Evolutionary conservation across 208 protist genomes (phyloP), one percentile per base, ranked within the genome.

Genomic region (Trypanosoma rangeli): DNA sequence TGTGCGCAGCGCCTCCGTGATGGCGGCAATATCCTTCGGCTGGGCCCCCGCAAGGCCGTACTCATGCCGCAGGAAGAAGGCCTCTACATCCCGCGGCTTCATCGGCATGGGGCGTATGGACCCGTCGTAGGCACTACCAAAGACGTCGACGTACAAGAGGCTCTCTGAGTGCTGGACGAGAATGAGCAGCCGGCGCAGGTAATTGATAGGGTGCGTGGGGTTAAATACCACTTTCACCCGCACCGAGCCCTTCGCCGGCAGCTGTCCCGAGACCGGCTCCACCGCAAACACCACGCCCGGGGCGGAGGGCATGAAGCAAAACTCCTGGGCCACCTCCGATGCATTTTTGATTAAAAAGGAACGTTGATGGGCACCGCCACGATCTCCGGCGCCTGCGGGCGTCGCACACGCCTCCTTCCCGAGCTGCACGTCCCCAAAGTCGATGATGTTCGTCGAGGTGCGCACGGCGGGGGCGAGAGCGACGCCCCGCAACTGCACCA

Each of bases 371-470:
- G 53, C 28, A 33, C 31, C 20, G 49, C 42, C 5, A 31, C 28
- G n/a, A 5, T 57, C 15, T 60, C 37, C 67, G 64, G 39, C 72
- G 28, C 44, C 63, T 13, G 33, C 0, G 10, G 24, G 3, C 26
- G 58, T 22, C 22, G 24, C 22, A 7, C 20, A 24, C 22, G 2
- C 56, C 28, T 59, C 39, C 33, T 70, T 50, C 22, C 86, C 92
- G n/a, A 97, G 61, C 54, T 86, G 64, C 2, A 94, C 78, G 16
- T 94, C 85, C 37, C 87, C 90, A 70, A 90, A 98, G 79, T 97
- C 70, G 28, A 98, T n/a, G 35, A 49, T 64, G 48, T 62, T 78
- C 22, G 66, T 76, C 12, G 87, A 94, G 57, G 69, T 37, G 31
- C 66, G 76, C 50, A 97, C 80, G 42, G 49, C 63, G 1, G 93